Conservation (phyloP, 2,329 filamentous ascomycete species). For the Neonectria sp. region DNA sequence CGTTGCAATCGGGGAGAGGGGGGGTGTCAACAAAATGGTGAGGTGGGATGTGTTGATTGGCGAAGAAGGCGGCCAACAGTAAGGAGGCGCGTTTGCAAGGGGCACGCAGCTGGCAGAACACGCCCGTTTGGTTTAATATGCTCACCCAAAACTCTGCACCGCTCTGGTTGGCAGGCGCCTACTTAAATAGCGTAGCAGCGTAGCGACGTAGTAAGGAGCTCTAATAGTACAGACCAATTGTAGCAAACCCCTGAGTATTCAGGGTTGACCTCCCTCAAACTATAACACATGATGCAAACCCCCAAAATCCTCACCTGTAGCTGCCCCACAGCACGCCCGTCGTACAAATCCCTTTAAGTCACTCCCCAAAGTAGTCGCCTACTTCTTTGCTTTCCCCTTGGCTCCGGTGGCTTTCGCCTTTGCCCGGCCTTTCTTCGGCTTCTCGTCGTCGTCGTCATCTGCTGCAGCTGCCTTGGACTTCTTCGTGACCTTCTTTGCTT, state of each 20-base stretch:
- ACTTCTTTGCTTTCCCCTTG: constrained; percentile 67
- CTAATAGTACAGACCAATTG: background rate
- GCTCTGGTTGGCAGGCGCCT: background rate
- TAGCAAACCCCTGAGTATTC: background rate
- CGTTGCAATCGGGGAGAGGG: background rate
- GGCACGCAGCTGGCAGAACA: constrained; percentile 10
- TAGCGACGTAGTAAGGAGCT: background rate
- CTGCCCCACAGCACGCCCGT: background rate
- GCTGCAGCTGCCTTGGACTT: constrained; percentile 61
- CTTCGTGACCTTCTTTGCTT: constrained; percentile 72
- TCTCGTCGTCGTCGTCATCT: constrained; percentile 66
- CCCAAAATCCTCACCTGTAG: background rate
- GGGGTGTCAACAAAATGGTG: background rate
- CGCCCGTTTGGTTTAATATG: background rate
- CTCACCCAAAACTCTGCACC: background rate
- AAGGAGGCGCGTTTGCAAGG: constrained; percentile 1
- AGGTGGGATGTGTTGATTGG: constrained; percentile 5
- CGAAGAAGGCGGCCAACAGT: background rate
- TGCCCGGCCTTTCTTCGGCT: constrained; percentile 65
- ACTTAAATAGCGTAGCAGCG: too few relatives aligned
- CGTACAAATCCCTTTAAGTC: background rate
- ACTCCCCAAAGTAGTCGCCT: background rate
- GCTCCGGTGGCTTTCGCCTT: constrained; percentile 57
- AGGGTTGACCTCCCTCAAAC: background rate
- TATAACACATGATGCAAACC: background rate